A percentile compares a stretch with the other conserved stretches of the same genome.
These are phyloP conservation scores for Nyssa sinensis DNA, from an alignment of 148 eudicot species.

Conservation along the genomic window DNA sequence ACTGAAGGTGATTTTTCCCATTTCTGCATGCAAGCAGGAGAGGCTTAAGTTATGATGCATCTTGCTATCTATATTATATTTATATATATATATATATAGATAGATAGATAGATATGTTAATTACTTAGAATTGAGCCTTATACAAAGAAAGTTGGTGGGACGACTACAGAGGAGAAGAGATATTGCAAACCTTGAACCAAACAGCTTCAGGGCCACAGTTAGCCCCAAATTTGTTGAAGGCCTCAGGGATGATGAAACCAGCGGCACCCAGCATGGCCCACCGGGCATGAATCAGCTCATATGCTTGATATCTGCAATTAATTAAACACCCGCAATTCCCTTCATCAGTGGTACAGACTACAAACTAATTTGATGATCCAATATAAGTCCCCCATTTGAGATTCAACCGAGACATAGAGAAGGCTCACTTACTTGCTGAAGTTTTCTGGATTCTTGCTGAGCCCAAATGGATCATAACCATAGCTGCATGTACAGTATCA, in stretches of 20 bases:
- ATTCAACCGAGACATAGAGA: neutral
- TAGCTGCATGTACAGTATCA: constrained; percentile 55
- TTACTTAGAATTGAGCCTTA: too few relatives aligned
- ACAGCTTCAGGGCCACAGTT: constrained; percentile 99
- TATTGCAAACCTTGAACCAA: constrained; percentile 99
- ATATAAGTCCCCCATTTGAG: too few relatives aligned
- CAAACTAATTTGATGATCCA: neutral
- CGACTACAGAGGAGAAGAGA: too few relatives aligned
- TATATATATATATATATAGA: too few relatives aligned
- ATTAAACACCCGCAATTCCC: neutral
- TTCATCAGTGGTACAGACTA: neutral
- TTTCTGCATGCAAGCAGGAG: too few relatives aligned
- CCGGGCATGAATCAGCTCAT: constrained; percentile 83
- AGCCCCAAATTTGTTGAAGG: constrained; percentile 97
- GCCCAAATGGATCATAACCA: constrained; percentile 98
- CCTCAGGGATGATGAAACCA: constrained; percentile 92
- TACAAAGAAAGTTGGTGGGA: too few relatives aligned
- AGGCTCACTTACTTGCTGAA: constrained; percentile 68
- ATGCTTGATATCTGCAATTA: constrained; percentile 80
- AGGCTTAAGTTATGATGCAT: too few relatives aligned
- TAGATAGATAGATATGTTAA: too few relatives aligned
- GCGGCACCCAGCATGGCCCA: constrained; percentile 99
- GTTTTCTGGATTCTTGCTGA: constrained; percentile 96
- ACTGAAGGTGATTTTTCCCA: too few relatives aligned
- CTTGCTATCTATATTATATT: too few relatives aligned